Conservation (phyloP, 2,329 filamentous ascomycete genomes). For the Venturia effusa region DNA sequence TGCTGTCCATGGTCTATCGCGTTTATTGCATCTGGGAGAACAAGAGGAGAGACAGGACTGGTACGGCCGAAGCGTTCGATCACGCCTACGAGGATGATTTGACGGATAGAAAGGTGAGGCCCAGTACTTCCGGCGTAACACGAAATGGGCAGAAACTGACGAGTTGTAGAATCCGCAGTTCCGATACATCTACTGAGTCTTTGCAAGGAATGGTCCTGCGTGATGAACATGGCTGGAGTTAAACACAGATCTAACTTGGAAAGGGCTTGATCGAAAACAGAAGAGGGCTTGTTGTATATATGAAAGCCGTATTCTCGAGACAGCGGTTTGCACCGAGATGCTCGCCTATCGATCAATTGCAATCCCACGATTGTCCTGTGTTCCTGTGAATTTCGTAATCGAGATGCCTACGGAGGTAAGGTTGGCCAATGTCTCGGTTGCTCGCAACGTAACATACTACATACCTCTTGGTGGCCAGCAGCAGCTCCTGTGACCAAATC, state of each 20-base stretch:
- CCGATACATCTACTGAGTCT: slow-evolving; percentile 13
- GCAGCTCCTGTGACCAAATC: too few relatives aligned
- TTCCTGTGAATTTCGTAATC: too few relatives aligned
- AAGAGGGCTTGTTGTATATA: too few relatives aligned
- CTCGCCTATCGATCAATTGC: too few relatives aligned
- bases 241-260: neutral
- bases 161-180: slow-evolving; percentile 16
- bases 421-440: neutral
- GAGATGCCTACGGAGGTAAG: too few relatives aligned
- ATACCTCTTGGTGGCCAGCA: neutral
- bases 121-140: neutral
- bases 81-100: slow-evolving; percentile 43
- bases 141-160: neutral
- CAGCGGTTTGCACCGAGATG: neutral
- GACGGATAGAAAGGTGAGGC: slow-evolving; percentile 30
- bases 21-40: slow-evolving; percentile 36
- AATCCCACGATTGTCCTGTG: too few relatives aligned
- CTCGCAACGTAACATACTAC: neutral
- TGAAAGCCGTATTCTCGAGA: too few relatives aligned
- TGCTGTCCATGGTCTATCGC: slow-evolving; percentile 34
- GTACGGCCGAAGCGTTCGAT: slow-evolving; percentile 38
- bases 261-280: neutral
- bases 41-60: slow-evolving; percentile 30
- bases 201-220: neutral
- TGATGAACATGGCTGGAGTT: neutral